Percentiles rank a stretch among this genome's conserved stretches.
phyloP scores from a whole-genome alignment of 2,329 filamentous ascomycete genomes.

The Neoscytalidium dimidiatum region DNA sequence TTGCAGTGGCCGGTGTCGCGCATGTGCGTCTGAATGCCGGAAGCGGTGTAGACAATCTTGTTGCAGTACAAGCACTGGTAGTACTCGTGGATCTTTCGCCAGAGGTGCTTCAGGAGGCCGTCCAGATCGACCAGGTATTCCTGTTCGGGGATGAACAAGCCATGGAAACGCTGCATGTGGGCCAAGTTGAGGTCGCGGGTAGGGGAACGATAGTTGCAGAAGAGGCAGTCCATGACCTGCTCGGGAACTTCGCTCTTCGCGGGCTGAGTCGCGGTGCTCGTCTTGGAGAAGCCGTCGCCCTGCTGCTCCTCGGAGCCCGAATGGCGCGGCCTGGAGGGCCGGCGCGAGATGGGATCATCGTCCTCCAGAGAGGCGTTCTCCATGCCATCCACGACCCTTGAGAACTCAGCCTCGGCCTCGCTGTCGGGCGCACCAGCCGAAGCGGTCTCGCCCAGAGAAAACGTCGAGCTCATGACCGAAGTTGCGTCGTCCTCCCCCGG shows the following conservation, averaged over 20 bases:
- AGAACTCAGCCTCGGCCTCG: slow-evolving; percentile 73
- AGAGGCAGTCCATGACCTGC: slow-evolving; percentile 67
- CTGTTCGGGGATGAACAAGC: slow-evolving; percentile 94
- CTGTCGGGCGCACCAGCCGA: slow-evolving; percentile 58
- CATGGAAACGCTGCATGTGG: slow-evolving; percentile 91
- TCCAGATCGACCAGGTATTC: slow-evolving; percentile 80
- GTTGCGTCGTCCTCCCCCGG: slow-evolving; percentile 67
- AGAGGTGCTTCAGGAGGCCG: slow-evolving; percentile 76
- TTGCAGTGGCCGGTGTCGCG: slow-evolving; percentile 95
- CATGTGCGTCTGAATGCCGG: slow-evolving; percentile 94
- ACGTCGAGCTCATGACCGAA: slow-evolving; percentile 86
- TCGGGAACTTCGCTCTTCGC: slow-evolving; percentile 30
- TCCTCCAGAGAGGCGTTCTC: slow-evolving; percentile 63
- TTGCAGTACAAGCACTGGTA: slow-evolving; percentile 88
- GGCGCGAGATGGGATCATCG: slow-evolving; percentile 46
- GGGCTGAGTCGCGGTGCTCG: slow-evolving; percentile 34
- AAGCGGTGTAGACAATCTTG: slow-evolving; percentile 75
- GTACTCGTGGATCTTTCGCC: slow-evolving; percentile 75
- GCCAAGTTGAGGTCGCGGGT: slow-evolving; percentile 73
- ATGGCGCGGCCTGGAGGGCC: slow-evolving; percentile 40
- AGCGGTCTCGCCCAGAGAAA: slow-evolving; percentile 71
- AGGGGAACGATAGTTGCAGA: slow-evolving; percentile 86
- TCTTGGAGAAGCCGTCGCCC: slow-evolving; percentile 36
- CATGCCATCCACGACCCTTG: slow-evolving; percentile 74
- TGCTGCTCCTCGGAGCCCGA: slow-evolving; percentile 39